Conservation (phyloP, 768 basidiomycete species). For the Leccinum boreale region DNA sequence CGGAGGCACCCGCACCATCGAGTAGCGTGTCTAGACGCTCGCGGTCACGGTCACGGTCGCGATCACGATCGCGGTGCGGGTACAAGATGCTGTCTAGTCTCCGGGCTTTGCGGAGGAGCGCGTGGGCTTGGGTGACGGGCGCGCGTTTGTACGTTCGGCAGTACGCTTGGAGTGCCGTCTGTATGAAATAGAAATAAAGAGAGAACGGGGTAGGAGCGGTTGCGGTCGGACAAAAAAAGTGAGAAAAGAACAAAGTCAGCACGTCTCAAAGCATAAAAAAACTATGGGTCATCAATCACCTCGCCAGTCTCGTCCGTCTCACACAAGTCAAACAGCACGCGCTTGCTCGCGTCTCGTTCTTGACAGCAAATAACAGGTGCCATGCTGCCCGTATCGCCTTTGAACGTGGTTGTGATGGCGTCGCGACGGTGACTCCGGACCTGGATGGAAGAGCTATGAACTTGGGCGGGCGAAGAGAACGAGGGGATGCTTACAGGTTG, state of each 20-base stretch:
- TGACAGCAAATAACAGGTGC: slow-evolving; percentile 74
- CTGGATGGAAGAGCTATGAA: slow-evolving; percentile 34
- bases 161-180: slow-evolving; percentile 92
- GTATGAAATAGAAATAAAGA: background rate
- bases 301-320: slow-evolving; percentile 78
- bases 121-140: slow-evolving; percentile 68
- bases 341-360: slow-evolving; percentile 63
- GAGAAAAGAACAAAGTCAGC: slow-evolving; percentile 8
- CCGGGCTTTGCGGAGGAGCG: slow-evolving; percentile 83
- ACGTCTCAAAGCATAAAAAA: background rate
- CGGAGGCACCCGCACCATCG: background rate
- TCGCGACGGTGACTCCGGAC: slow-evolving; percentile 77
- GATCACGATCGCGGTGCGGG: slow-evolving; percentile 31
- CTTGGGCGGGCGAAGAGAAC: background rate
- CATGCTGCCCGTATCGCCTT: slow-evolving; percentile 77
- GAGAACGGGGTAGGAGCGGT: background rate
- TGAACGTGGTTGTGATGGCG: slow-evolving; percentile 65
- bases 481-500: slow-evolving; percentile 54
- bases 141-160: slow-evolving; percentile 83
- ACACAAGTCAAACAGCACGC: slow-evolving; percentile 78
- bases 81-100: slow-evolving; percentile 72
- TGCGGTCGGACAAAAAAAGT: background rate
- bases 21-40: background rate
- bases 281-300: slow-evolving; percentile 43
- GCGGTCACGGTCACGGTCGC: background rate